Percentiles rank a stretch among this genome's conserved stretches.
Evolutionary conservation across 2,329 filamentous ascomycete genomes (phyloP).

Genomic region (Claviceps africana): DNA sequence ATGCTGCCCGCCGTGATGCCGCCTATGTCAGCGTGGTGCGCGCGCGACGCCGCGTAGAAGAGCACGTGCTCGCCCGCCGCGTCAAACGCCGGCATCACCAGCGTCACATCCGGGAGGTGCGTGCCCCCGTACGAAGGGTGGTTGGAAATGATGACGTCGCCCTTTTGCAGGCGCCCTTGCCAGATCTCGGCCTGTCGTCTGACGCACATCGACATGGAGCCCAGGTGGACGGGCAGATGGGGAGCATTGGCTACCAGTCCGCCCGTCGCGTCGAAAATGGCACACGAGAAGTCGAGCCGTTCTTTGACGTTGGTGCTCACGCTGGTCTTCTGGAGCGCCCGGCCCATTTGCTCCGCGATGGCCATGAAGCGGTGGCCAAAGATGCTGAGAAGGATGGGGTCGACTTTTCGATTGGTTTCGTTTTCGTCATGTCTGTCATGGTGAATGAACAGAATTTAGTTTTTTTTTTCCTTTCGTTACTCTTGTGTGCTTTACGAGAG

Average conservation of each 20-base stretch:
- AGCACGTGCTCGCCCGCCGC: slow-evolving; percentile 51
- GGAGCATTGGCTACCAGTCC: slow-evolving; percentile 68
- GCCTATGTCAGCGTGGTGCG: slow-evolving; percentile 76
- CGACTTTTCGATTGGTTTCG: slow-evolving; percentile 28
- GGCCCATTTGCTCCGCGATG: slow-evolving; percentile 74
- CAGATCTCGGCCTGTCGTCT: slow-evolving; percentile 66
- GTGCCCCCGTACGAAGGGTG: slow-evolving; percentile 75
- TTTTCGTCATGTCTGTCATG: slow-evolving; percentile 7
- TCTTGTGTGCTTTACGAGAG: neutral
- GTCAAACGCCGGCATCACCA: slow-evolving; percentile 66
- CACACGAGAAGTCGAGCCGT: slow-evolving; percentile 69
- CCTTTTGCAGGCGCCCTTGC: slow-evolving; percentile 61
- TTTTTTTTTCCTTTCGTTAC: too few relatives aligned
- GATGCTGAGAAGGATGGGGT: slow-evolving; percentile 66
- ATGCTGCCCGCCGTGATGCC: slow-evolving; percentile 70
- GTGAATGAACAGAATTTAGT: neutral
- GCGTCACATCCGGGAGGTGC: slow-evolving; percentile 69
- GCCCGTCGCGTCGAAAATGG: slow-evolving; percentile 62
- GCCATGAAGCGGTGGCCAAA: slow-evolving; percentile 78
- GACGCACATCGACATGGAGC: slow-evolving; percentile 72
- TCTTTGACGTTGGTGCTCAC: slow-evolving; percentile 76
- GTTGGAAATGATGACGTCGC: slow-evolving; percentile 72
- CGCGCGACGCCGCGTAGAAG: slow-evolving; percentile 69
- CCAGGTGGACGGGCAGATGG: slow-evolving; percentile 67
- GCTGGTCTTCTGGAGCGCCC: slow-evolving; percentile 65